Conservation (phyloP, 1,284 basidiomycete species). For the Termitomyces sp. region DNA sequence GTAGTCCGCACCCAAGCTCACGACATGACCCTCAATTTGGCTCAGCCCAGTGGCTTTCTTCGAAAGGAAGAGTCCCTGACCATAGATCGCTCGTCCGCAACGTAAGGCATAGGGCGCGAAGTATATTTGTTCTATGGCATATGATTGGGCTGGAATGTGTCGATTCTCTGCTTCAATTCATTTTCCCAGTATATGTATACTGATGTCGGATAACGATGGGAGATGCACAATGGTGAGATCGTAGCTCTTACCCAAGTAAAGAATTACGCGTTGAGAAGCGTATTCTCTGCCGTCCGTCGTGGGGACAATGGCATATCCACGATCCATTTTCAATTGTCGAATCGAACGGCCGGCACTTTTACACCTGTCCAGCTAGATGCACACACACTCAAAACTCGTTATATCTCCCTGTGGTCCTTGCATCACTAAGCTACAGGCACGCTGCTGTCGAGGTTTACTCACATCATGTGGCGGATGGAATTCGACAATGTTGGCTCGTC, state of each 20-base stretch:
- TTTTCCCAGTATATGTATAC: neutral
- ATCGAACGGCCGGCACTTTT: too few species aligned
- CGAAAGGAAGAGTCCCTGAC: neutral
- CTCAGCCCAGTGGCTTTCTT: neutral
- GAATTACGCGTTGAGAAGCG: neutral
- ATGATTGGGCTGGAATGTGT: neutral
- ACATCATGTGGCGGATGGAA: too few species aligned
- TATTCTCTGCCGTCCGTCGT: too few species aligned
- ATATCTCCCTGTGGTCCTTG: too few species aligned
- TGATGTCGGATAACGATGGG: neutral
- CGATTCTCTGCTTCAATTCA: neutral
- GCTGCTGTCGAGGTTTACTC: too few species aligned
- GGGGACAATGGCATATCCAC: too few species aligned
- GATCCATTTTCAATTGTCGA: neutral
- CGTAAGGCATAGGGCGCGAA: neutral
- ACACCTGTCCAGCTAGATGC: too few species aligned
- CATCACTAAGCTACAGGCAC: too few species aligned
- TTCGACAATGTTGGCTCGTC: too few species aligned
- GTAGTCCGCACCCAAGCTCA: neutral
- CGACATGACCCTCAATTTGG: neutral
- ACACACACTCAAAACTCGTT: too few species aligned
- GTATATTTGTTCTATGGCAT: neutral
- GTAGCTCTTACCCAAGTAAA: neutral
- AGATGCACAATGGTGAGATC: neutral
- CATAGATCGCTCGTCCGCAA: too few species aligned